Evolutionary conservation across 768 basidiomycete genomes (phyloP).

Genomic region (Boletus insuetus): DNA sequence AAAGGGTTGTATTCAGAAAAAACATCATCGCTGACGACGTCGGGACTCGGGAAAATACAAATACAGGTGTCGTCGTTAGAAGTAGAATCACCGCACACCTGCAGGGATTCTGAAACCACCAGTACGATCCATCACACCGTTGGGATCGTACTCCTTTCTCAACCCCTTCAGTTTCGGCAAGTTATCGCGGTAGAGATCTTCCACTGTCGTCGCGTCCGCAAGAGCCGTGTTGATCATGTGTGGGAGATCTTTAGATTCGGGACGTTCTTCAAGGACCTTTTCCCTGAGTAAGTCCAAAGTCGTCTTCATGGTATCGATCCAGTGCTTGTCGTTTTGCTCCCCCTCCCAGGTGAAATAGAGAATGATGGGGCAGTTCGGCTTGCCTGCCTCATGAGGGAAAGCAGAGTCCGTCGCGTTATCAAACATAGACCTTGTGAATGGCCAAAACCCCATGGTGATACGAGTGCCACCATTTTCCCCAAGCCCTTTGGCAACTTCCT

Average conservation of each 20-base stretch:
- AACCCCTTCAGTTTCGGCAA: background rate
- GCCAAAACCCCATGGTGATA: conserved; percentile 10
- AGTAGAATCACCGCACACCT: too few species aligned
- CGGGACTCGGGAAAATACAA: too few species aligned
- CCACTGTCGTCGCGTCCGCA: background rate
- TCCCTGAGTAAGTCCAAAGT: background rate
- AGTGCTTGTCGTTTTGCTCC: conserved; percentile 2
- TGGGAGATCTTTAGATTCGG: background rate
- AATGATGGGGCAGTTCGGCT: conserved; percentile 13
- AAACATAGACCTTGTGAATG: conserved; percentile 16
- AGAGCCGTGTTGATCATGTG: conserved; percentile 12
- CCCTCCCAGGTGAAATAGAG: conserved; percentile 14
- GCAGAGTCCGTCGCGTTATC: conserved; percentile 10
- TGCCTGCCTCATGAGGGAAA: conserved; percentile 10
- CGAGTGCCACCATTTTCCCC: conserved; percentile 2
- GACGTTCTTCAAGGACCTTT: conserved; percentile 5
- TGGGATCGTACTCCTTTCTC: background rate
- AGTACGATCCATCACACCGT: background rate
- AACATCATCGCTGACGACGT: too few species aligned
- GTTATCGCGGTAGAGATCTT: conserved; percentile 9
- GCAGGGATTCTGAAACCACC: background rate
- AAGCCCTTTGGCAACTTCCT: conserved; percentile 6
- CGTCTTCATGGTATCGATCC: conserved; percentile 7
- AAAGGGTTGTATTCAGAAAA: too few species aligned
- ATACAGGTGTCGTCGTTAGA: too few species aligned